Evolutionary conservation across 2,329 filamentous ascomycete genomes (phyloP), one percentile per base, ranked within the genome.

Genomic region (Curvularia lunata): DNA sequence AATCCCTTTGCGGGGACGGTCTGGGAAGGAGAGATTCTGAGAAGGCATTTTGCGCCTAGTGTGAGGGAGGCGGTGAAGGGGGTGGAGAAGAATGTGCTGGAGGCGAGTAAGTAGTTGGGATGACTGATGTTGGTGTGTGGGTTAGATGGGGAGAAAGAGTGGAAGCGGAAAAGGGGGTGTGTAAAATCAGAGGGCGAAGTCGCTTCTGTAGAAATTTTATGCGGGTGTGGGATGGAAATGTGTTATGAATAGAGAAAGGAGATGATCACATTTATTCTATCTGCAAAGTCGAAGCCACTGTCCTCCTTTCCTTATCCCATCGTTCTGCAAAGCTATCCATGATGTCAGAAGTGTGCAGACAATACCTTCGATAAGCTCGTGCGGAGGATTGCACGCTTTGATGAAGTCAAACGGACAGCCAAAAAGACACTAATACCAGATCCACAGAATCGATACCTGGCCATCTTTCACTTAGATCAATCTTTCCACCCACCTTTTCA

Each of bases 1-100:
- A 98, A 98, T 78, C 92, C 94, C 0, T 96, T 95, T 77, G 91
- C 93, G 0, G 87, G 88, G 4, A 97, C 92, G 0, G 84, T 96
- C 0, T 99, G 94, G 95, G 95, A 98, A 75, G 92, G 91, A 0
- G 95, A 98, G 79, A 74, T 99, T 56, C 75, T 99, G 68, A 84
- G 89, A 72, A 84, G 85, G 65, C 95, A 99, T 79, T 99, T 91
- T 75, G 92, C 90, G 67, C 94, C 93, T 6, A 88, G 88, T 71
- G 90, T 99, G 1, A 84, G 91, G 64, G 91, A 96, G 70, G 89
- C 89, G 1, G 81, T 90, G 4, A 42, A 52, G 19, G 70, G 69
- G 1, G 65, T 78, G 2, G 75, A 75, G 59, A 72, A 65, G 56
- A 75, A 72, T 54, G 61, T 76, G 19, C 48, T 67, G 34, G 74